Evolutionary conservation across 306 rosid genomes (phyloP).

Genomic region (Phaseolus lunatus): DNA sequence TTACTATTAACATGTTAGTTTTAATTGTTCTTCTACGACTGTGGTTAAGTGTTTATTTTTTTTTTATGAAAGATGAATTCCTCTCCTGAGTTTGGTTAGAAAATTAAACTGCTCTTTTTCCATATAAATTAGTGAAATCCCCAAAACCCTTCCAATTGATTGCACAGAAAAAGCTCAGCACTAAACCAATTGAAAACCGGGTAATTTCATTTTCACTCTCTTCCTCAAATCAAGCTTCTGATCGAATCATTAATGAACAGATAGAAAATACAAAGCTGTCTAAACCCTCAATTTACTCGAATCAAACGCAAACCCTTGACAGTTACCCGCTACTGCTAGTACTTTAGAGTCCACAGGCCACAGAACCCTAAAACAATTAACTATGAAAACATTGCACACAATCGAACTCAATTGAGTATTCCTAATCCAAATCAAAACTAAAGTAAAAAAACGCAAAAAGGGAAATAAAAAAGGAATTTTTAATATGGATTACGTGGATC

Average conservation of each 20-base stretch:
- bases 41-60: neutral
- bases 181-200: neutral
- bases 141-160: neutral
- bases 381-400: neutral
- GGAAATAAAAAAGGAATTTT: neutral
- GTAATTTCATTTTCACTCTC: neutral
- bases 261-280: neutral
- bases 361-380: neutral
- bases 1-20: too few species aligned
- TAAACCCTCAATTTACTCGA: conserved; percentile 9
- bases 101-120: neutral
- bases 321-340: neutral
- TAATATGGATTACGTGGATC: conserved; percentile 47
- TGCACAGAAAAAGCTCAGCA: neutral
- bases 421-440: neutral
- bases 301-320: neutral
- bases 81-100: neutral
- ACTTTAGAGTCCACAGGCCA: neutral
- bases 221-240: neutral
- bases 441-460: neutral
- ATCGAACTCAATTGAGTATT: neutral
- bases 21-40: neutral
- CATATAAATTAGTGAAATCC: neutral
- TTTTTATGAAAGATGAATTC: neutral
- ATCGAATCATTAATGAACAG: neutral